phyloP scores from a whole-genome alignment of 148 eudicot genomes.

The Spergularia bocconei region DNA sequence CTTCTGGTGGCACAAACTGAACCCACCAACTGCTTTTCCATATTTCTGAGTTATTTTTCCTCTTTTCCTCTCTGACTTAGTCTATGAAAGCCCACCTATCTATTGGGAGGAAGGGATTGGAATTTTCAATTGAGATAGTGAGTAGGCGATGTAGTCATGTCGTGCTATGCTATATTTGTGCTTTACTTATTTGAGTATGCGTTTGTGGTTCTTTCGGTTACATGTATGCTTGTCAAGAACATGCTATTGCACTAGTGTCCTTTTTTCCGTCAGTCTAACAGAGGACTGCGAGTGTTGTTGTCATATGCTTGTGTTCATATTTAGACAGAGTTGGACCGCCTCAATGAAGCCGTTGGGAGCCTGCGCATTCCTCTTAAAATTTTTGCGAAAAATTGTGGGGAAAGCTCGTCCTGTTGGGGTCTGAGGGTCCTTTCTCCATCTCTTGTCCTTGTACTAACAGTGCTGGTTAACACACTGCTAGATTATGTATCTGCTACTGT shows the following conservation, averaged over 20 bases:
- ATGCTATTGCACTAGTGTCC: not conserved
- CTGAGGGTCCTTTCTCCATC: not conserved
- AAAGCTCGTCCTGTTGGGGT: slow-evolving; percentile 2
- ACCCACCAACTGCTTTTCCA: no score
- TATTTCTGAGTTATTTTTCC: no score
- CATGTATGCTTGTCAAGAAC: not conserved
- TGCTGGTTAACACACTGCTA: slow-evolving; percentile 3
- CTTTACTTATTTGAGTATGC: not conserved
- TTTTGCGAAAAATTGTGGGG: not conserved
- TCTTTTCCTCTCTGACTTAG: not conserved
- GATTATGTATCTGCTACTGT: not conserved
- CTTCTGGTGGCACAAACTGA: not conserved
- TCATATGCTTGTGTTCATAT: not conserved
- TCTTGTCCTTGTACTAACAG: not conserved
- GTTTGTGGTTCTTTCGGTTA: not conserved
- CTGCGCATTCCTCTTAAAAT: not conserved
- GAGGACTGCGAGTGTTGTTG: not conserved
- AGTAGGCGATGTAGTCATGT: not conserved
- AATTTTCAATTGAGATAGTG: not conserved
- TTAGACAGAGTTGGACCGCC: not conserved
- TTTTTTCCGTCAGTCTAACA: not conserved
- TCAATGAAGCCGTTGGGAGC: not conserved
- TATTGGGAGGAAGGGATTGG: not conserved
- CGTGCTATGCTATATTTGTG: not conserved
- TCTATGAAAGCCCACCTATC: not conserved